These are phyloP conservation scores for Penicillium paneum DNA, from an alignment of 2,329 filamentous ascomycete genomes.

Conservation along the genomic window DNA sequence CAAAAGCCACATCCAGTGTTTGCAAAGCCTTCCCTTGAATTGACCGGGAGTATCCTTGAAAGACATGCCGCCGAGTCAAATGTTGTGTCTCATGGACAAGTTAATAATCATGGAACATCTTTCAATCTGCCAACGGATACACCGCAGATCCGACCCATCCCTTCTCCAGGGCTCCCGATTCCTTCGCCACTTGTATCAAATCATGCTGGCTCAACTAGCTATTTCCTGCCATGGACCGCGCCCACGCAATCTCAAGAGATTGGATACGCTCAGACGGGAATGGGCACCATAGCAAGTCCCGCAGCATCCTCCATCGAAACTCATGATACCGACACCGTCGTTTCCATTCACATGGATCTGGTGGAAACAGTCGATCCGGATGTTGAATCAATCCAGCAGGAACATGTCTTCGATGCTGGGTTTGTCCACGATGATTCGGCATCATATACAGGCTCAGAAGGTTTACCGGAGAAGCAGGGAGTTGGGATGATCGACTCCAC, in stretches of 20 bases:
- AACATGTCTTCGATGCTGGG: background rate
- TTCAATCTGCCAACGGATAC: conserved; percentile 31
- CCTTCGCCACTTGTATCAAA: conserved; percentile 39
- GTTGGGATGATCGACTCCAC: background rate
- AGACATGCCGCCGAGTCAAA: conserved; percentile 4
- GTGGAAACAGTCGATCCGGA: background rate
- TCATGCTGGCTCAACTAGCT: conserved; percentile 26
- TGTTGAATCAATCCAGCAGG: background rate
- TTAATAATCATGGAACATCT: background rate
- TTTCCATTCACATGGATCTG: background rate
- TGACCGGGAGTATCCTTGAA: conserved; percentile 11
- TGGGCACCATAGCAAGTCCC: background rate
- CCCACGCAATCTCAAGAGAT: conserved; percentile 7
- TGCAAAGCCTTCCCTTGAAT: conserved; percentile 18
- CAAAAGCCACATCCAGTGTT: conserved; percentile 12
- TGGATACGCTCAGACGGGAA: background rate
- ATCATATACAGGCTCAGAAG: too few relatives aligned
- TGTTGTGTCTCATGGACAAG: background rate
- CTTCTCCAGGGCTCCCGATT: conserved; percentile 40
- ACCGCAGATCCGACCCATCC: conserved; percentile 38
- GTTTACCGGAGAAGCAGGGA: background rate
- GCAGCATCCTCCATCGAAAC: background rate
- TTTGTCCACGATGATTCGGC: background rate
- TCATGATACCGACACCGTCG: background rate
- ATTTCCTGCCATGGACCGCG: conserved; percentile 29